These are phyloP conservation scores for Entomortierella parvispora DNA, from an alignment of 192 early-diverging fungal species.

Conservation along the genomic window DNA sequence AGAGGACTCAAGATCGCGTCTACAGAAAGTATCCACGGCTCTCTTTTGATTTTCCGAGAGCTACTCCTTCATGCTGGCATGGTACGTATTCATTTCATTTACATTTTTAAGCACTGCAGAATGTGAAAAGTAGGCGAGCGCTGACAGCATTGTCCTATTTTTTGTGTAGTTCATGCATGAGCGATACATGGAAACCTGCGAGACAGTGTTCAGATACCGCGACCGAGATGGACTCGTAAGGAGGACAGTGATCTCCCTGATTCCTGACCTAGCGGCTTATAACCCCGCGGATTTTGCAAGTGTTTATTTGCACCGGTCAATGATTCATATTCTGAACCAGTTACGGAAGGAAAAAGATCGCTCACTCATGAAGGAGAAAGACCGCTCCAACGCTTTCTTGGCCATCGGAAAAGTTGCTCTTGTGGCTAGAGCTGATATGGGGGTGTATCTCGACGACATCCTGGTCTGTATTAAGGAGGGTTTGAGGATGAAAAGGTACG, in stretches of 20 bases:
- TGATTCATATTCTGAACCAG: constrained; percentile 76
- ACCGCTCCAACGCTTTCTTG: constrained; percentile 69
- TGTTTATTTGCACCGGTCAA: constrained; percentile 74
- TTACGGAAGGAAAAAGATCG: constrained; percentile 80
- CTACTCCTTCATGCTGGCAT: constrained; percentile 83
- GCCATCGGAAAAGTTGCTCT: constrained; percentile 89
- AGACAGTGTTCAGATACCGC: constrained; percentile 79
- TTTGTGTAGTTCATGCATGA: constrained; percentile 82
- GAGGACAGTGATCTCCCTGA: constrained; percentile 82
- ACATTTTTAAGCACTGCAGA: too few species aligned
- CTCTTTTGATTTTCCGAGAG: constrained; percentile 82
- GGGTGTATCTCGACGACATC: constrained; percentile 82
- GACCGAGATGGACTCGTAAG: constrained; percentile 85
- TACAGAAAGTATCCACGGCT: constrained; percentile 87
- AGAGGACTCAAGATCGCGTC: constrained; percentile 73
- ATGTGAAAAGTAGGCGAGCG: too few species aligned
- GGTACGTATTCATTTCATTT: constrained; percentile 57
- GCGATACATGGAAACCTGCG: constrained; percentile 78
- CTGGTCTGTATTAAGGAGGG: constrained; percentile 80
- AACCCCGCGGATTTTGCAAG: constrained; percentile 76
- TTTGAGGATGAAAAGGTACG: constrained; percentile 75
- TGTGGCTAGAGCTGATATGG: constrained; percentile 80
- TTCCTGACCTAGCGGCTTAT: constrained; percentile 86
- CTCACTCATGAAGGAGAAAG: constrained; percentile 53
- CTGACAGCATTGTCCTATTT: neutral